These are phyloP conservation scores for Aureobasidium sp. DNA, from an alignment of 2,329 filamentous ascomycete genomes.

Conservation along the genomic window DNA sequence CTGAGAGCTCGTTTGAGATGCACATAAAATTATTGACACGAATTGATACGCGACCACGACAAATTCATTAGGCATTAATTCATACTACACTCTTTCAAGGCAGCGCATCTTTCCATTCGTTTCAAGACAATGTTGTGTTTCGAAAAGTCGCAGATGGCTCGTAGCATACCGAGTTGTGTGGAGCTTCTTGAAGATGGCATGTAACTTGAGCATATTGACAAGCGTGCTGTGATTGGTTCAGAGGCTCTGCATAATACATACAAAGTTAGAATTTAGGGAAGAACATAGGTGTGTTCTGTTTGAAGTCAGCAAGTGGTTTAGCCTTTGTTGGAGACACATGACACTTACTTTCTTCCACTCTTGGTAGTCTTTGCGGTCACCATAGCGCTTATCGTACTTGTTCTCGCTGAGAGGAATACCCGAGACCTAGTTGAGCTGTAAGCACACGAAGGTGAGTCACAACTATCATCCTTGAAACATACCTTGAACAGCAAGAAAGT, in stretches of 20 bases:
- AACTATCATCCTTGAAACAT: constrained; percentile 21
- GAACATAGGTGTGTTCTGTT: constrained; percentile 55
- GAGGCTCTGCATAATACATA: neutral
- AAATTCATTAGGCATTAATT: constrained; percentile 6
- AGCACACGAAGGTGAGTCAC: neutral
- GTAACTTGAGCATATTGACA: neutral
- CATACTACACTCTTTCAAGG: neutral
- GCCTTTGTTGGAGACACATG: neutral
- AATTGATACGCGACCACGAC: constrained; percentile 7
- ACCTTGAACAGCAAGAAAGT: constrained; percentile 56
- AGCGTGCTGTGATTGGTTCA: neutral
- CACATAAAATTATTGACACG: constrained; percentile 1
- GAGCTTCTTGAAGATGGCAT: neutral
- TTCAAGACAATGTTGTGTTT: neutral
- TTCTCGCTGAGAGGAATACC: constrained; percentile 59
- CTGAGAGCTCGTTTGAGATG: neutral
- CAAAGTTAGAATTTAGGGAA: constrained; percentile 48
- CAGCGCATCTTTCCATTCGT: neutral
- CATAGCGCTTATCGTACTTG: constrained; percentile 60
- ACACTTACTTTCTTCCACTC: constrained; percentile 45
- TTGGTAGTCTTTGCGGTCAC: constrained; percentile 56
- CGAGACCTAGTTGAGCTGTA: constrained; percentile 24
- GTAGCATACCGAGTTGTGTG: neutral
- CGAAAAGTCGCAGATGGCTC: neutral
- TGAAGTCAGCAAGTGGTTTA: neutral